Evolutionary conservation across 2,329 filamentous ascomycete species (phyloP).

Genomic region (Diplodia sapinea): DNA sequence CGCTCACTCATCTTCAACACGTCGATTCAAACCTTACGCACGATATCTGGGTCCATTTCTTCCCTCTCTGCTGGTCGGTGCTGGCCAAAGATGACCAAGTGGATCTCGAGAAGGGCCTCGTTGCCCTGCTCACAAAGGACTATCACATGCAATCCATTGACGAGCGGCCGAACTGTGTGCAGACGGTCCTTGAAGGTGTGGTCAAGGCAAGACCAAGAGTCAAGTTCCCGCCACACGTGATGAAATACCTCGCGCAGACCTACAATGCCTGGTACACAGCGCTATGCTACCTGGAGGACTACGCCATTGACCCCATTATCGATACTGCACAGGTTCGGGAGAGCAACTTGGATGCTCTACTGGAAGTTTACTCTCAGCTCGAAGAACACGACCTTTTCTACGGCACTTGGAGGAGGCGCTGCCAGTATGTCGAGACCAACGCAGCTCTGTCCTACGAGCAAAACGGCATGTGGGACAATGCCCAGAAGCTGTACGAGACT

Average conservation of each 20-base stretch:
- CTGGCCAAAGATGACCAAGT: slow-evolving; percentile 84
- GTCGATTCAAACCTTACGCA: slow-evolving; percentile 81
- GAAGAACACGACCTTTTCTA: slow-evolving; percentile 98
- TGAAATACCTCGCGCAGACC: slow-evolving; percentile 92
- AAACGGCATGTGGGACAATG: slow-evolving; percentile 99
- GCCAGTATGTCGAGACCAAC: slow-evolving; percentile 97
- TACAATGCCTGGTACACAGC: slow-evolving; percentile 99
- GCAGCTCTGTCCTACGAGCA: slow-evolving; percentile 97
- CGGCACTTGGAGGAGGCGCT: slow-evolving; percentile 91
- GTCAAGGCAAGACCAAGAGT: slow-evolving; percentile 84
- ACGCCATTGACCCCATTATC: slow-evolving; percentile 80
- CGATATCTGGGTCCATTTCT: slow-evolving; percentile 87
- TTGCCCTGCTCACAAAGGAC: slow-evolving; percentile 90
- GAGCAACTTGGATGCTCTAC: slow-evolving; percentile 93
- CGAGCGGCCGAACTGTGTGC: slow-evolving; percentile 92
- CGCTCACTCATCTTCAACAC: slow-evolving; percentile 90
- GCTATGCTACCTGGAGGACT: slow-evolving; percentile 85
- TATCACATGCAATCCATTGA: slow-evolving; percentile 95
- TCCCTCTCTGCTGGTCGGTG: slow-evolving; percentile 92
- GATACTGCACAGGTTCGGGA: slow-evolving; percentile 86
- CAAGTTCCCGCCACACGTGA: slow-evolving; percentile 91
- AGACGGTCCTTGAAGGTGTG: slow-evolving; percentile 86
- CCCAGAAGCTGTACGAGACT: slow-evolving; percentile 93
- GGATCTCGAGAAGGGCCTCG: slow-evolving; percentile 89
- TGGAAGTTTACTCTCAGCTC: slow-evolving; percentile 86